Conservation (phyloP, 495 filamentous ascomycete species). For the Hyaloscypha finlandica region DNA sequence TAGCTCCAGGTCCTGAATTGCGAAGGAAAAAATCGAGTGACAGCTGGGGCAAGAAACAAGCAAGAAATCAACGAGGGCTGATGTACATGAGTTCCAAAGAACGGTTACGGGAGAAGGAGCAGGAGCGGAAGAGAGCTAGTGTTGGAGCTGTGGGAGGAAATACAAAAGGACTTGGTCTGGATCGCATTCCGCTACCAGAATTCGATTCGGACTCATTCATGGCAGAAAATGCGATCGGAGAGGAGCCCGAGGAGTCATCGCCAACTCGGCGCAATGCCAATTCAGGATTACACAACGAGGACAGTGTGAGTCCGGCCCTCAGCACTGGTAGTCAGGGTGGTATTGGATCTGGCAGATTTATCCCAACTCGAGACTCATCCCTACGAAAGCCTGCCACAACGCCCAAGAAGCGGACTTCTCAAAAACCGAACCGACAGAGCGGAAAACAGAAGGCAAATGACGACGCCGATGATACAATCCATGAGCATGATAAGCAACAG, state of each 20-base stretch:
- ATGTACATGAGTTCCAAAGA: constrained; percentile 66
- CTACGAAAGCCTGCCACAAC: constrained; percentile 54
- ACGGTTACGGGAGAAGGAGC: constrained; percentile 52
- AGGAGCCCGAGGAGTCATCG: constrained; percentile 42
- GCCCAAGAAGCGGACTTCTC: constrained; percentile 26
- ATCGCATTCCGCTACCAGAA: constrained; percentile 24
- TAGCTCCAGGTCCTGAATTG: constrained; percentile 42
- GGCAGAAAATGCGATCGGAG: constrained; percentile 53
- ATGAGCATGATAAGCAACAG: constrained; percentile 26
- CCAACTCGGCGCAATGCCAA: constrained; percentile 8
- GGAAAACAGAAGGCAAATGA: constrained; percentile 37
- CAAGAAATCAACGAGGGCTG: constrained; percentile 51
- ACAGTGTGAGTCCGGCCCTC: constrained; percentile 36
- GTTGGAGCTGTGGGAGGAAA: constrained; percentile 29
- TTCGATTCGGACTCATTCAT: constrained; percentile 46
- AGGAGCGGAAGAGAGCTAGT: constrained; percentile 50
- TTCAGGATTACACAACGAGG: constrained; percentile 16
- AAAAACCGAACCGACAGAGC: constrained; percentile 28
- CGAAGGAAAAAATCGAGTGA: constrained; percentile 49
- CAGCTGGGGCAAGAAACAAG: constrained; percentile 55
- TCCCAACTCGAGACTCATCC: constrained; percentile 70
- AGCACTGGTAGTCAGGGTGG: constrained; percentile 39
- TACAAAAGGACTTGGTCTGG: constrained; percentile 35
- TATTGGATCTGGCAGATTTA: constrained; percentile 50
- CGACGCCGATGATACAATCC: constrained; percentile 26